These are phyloP conservation scores for Cryptosporidium bovis DNA, from an alignment of 169 alveolate genomes.

Conservation along the genomic window DNA sequence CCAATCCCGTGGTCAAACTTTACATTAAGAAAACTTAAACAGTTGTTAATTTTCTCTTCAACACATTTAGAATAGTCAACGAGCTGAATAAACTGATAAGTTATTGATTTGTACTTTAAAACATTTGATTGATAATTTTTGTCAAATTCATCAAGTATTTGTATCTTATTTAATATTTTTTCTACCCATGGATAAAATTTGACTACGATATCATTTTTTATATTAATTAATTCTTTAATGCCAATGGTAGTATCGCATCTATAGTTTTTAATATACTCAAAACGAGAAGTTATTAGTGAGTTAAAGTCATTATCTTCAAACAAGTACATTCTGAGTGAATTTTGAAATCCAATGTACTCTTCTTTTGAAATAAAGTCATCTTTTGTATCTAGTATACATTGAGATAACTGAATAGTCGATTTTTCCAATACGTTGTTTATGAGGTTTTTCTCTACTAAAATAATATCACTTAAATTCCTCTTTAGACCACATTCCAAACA, in stretches of 20 bases:
- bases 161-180: background rate
- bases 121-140: background rate
- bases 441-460: constrained; percentile 1
- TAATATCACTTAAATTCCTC: background rate
- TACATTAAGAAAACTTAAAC: background rate
- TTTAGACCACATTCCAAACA: constrained; percentile 17
- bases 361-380: background rate
- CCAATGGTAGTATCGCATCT: background rate
- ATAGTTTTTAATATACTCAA: constrained; percentile 5
- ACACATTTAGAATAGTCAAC: constrained; percentile 6
- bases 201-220: background rate
- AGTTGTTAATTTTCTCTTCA: constrained; percentile 24
- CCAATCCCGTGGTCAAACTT: background rate
- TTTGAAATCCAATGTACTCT: constrained; percentile 32
- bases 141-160: constrained; percentile 1
- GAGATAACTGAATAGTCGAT: constrained; percentile 36
- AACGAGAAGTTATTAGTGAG: background rate
- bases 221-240: constrained; percentile 2
- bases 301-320: constrained; percentile 21
- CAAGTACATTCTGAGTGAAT: background rate
- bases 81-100: constrained; percentile 21
- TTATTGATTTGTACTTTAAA: background rate
- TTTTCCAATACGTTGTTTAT: constrained; percentile 6
- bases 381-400: constrained; percentile 28
- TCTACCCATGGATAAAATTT: constrained; percentile 40